Evolutionary conservation across 73 alveolate species (phyloP).

Genomic region (Stentor roeselii): DNA sequence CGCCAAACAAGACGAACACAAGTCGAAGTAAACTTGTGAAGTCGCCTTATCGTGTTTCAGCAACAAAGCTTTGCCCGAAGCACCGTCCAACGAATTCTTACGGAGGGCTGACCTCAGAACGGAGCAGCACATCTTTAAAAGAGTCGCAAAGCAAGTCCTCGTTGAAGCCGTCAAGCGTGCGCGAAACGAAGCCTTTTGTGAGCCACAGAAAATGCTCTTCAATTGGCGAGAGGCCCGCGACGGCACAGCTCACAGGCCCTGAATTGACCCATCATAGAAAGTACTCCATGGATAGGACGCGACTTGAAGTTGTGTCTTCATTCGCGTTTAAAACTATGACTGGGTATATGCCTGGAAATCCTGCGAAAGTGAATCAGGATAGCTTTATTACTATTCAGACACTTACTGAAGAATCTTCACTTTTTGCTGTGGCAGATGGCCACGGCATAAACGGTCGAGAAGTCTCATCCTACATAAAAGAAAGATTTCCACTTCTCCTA

Average conservation of each 20-base stretch:
- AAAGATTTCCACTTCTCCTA: background rate
- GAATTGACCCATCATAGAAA: background rate
- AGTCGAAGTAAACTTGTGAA: too few species aligned
- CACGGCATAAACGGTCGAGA: background rate
- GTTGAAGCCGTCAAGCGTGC: too few species aligned
- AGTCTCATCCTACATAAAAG: background rate
- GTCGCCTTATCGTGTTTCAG: too few species aligned
- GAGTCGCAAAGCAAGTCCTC: too few species aligned
- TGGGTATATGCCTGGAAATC: constrained; percentile 76
- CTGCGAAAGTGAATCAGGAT: constrained; percentile 81
- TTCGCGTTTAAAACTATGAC: constrained; percentile 61
- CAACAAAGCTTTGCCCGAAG: too few species aligned
- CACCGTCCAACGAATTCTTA: background rate
- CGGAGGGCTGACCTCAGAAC: background rate
- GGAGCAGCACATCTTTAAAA: too few species aligned
- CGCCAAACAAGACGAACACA: too few species aligned
- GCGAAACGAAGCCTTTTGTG: too few species aligned
- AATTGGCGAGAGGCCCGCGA: background rate
- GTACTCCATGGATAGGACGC: background rate
- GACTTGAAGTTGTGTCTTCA: constrained; percentile 47
- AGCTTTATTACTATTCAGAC: constrained; percentile 78
- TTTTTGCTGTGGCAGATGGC: constrained; percentile 8
- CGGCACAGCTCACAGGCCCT: background rate
- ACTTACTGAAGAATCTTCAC: too few species aligned
- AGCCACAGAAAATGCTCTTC: background rate